Percentiles rank a stretch among this genome's conserved stretches.
Evolutionary conservation across 352 stramenopile genomes (phyloP).

Genomic region (Pythium oligandrum): DNA sequence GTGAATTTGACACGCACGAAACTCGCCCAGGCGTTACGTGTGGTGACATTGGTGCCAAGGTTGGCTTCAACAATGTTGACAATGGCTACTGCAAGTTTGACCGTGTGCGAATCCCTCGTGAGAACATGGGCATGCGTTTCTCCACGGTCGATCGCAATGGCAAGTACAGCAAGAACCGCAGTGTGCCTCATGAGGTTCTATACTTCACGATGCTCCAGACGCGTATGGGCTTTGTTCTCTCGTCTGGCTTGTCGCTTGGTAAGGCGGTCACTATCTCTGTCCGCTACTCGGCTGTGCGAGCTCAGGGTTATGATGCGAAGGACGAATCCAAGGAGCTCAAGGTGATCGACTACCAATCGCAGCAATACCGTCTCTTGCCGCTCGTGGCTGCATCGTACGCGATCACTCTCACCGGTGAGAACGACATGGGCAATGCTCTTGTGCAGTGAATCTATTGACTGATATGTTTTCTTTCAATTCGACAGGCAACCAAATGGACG

Average conservation of each 20-base stretch:
- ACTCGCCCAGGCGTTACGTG: slow-evolving; percentile 41
- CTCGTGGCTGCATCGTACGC: slow-evolving; percentile 90
- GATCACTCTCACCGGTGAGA: slow-evolving; percentile 63
- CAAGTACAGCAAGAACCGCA: slow-evolving; percentile 53
- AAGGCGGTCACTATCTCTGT: slow-evolving; percentile 91
- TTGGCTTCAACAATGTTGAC: slow-evolving; percentile 72
- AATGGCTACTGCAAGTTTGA: slow-evolving; percentile 63
- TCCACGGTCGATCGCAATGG: slow-evolving; percentile 50
- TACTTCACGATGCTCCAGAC: slow-evolving; percentile 85
- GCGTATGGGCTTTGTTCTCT: slow-evolving; percentile 61
- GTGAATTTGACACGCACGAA: slow-evolving; percentile 81
- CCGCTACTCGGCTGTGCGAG: slow-evolving; percentile 91
- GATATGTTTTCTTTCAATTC: not conserved
- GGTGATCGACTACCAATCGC: slow-evolving; percentile 94
- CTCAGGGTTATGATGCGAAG: slow-evolving; percentile 79
- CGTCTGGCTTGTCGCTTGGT: slow-evolving; percentile 46
- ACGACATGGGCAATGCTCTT: no score
- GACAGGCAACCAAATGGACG: slow-evolving; percentile 41
- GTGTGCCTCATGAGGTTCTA: slow-evolving; percentile 42
- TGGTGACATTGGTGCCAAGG: slow-evolving; percentile 67
- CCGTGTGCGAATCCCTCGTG: slow-evolving; percentile 48
- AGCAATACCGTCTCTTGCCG: slow-evolving; percentile 94
- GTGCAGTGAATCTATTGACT: not conserved
- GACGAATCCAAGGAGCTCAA: slow-evolving; percentile 71
- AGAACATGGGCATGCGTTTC: slow-evolving; percentile 67